phyloP scores from a whole-genome alignment of 495 filamentous ascomycete genomes.

The Umbilicaria muhlenbergii region DNA sequence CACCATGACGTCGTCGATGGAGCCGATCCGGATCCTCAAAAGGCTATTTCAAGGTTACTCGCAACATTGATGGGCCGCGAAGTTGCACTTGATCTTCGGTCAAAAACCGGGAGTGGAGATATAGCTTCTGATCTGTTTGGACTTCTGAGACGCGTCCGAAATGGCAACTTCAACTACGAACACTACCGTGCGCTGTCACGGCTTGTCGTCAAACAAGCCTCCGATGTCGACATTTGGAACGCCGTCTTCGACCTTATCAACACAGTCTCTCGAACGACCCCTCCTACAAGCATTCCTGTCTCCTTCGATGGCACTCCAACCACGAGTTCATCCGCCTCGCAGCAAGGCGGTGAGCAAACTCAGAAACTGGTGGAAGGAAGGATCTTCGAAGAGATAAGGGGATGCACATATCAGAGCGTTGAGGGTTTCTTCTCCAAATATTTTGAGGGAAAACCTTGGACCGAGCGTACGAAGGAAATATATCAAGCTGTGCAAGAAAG shows the following conservation, averaged over 20 bases:
- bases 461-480: slow-evolving; percentile 1
- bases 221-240: slow-evolving; percentile 6
- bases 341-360: slow-evolving; percentile 10
- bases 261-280: slow-evolving; percentile 1
- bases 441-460: slow-evolving; percentile 8
- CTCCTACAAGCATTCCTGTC: slow-evolving; percentile 3
- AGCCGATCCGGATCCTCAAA: slow-evolving; percentile 1
- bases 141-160: background rate
- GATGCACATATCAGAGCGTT: slow-evolving; percentile 8
- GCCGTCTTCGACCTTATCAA: slow-evolving; percentile 3
- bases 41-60: slow-evolving; percentile 1
- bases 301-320: slow-evolving; percentile 11
- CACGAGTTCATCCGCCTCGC: slow-evolving; percentile 6
- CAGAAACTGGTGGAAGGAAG: slow-evolving; percentile 4
- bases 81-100: slow-evolving; percentile 7
- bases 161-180: slow-evolving; percentile 1
- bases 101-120: slow-evolving; percentile 4
- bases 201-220: slow-evolving; percentile 3
- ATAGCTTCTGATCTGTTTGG: slow-evolving; percentile 5
- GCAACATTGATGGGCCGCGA: slow-evolving; percentile 7
- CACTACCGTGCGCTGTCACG: slow-evolving; percentile 6
- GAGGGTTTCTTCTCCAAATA: slow-evolving; percentile 10
- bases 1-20: background rate
- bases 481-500: slow-evolving; percentile 7
- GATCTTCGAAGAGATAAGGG: slow-evolving; percentile 10